phyloP scores from a whole-genome alignment of 139 green algal species.

The Tetradesmus lagerheimii region DNA sequence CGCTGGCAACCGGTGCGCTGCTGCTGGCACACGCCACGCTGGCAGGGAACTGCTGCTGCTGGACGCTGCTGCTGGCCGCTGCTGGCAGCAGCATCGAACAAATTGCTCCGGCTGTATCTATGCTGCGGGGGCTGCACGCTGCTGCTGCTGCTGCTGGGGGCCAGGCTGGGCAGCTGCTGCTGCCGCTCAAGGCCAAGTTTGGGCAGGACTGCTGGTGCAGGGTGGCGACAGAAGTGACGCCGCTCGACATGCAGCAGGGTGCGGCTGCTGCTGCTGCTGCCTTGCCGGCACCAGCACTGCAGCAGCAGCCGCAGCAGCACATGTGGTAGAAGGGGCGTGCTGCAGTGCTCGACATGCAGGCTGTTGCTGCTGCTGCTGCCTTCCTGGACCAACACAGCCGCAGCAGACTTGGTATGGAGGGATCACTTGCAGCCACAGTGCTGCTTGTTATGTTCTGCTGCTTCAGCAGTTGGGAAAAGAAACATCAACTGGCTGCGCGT shows the following conservation, averaged over 20 bases:
- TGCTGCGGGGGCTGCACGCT: not conserved
- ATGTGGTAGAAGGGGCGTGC: too few relatives aligned
- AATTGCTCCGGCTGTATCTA: not conserved
- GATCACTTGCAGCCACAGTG: too few relatives aligned
- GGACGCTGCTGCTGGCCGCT: not conserved
- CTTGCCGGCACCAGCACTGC: not conserved
- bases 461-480: too few relatives aligned
- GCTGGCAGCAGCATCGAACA: not conserved
- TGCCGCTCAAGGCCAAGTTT: slow-evolving; percentile 36
- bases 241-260: not conserved
- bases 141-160: not conserved
- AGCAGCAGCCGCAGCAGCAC: not conserved
- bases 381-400: not conserved
- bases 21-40: slow-evolving; percentile 27
- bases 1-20: slow-evolving; percentile 19
- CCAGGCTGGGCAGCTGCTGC: slow-evolving; percentile 19
- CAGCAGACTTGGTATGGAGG: not conserved
- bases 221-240: not conserved
- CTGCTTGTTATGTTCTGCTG: too few relatives aligned
- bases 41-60: not conserved
- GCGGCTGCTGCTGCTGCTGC: not conserved
- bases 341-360: too few relatives aligned
- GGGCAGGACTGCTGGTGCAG: slow-evolving; percentile 35
- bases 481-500: too few relatives aligned
- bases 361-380: too few relatives aligned